Evolutionary conservation across 73 alveolate species (phyloP), one percentile per base, ranked within the genome.

Genomic region (Uronychia setigera): DNA sequence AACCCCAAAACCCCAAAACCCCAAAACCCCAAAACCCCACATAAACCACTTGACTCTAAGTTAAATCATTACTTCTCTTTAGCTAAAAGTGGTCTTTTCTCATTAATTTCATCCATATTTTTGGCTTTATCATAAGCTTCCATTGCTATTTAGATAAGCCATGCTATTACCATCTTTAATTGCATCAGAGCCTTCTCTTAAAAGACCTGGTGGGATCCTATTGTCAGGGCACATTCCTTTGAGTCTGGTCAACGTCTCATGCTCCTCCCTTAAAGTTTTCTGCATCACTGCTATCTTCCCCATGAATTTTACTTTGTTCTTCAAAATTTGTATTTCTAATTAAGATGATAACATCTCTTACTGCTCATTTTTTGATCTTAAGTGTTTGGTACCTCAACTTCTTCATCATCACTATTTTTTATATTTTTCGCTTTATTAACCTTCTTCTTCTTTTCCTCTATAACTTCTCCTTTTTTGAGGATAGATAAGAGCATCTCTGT

Each of bases 151-250:
- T 19, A 19, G 5, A 11, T 11, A 11, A 11, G 67, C n/a, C 67
- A 46, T n/a, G n/a, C n/a, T 5, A 5, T 46, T 46, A 46, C 67
- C 67, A 81, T 92, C 96, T 58, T 93, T 87, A 31, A 96, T 87
- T 28, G 97, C 99, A 30, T 81, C 93, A 26, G 95, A 89, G 31
- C 98, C 97, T 32, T 91, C 96, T 11, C 93, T 31, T 25, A 96
- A 78, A 14, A 95, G 84, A 28, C 99, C 99, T 80, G 91, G 92
- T 0, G 99, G 99, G 27, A 96, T 95, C 85, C 93, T 96, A 59
- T 94, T 87, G 76, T 96, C 99, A 31, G 99, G 99, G 89, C 99
- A 97, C 87, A 97, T 91, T 14, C 99, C 99, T 84, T 96, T 98
- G 78, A 98, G 91, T 80, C 96, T 84, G 59, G 94, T 94, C 32